Evolutionary conservation across 2,329 filamentous ascomycete genomes (phyloP).

Genomic region (Pseudogymnoascus sp.): DNA sequence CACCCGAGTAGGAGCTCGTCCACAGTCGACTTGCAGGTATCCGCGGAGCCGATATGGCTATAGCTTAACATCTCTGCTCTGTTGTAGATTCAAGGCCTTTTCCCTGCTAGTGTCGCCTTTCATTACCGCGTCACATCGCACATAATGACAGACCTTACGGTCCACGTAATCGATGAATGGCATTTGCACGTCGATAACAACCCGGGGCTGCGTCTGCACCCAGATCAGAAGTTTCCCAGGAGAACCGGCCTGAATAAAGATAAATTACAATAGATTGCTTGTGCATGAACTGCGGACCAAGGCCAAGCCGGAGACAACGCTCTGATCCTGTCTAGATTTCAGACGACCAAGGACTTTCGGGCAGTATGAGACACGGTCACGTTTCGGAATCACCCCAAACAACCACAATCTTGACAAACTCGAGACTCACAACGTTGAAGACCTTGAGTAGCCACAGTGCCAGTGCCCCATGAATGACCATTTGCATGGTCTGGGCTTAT

Average conservation of each 20-base stretch:
- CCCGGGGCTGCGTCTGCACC: background rate
- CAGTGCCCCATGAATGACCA: background rate
- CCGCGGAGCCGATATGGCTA: background rate
- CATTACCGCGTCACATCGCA: background rate
- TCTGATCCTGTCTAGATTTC: slow-evolving; percentile 5
- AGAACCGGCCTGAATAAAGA: background rate
- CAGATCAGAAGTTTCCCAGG: background rate
- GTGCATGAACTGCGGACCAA: slow-evolving; percentile 8
- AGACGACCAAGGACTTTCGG: background rate
- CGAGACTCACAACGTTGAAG: slow-evolving; percentile 3
- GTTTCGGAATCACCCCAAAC: slow-evolving; percentile 6
- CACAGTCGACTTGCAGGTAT: background rate
- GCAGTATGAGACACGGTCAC: background rate
- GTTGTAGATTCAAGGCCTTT: background rate
- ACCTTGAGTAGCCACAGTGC: background rate
- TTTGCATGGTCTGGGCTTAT: background rate
- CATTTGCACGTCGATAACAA: background rate
- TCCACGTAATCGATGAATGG: background rate
- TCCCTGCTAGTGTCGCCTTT: background rate
- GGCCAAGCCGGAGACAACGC: background rate
- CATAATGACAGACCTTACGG: background rate
- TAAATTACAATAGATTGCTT: slow-evolving; percentile 3
- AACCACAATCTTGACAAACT: background rate
- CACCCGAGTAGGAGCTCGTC: background rate
- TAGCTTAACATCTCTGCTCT: background rate